phyloP scores from a whole-genome alignment of 495 filamentous ascomycete species.

The Platismatia glauca region DNA sequence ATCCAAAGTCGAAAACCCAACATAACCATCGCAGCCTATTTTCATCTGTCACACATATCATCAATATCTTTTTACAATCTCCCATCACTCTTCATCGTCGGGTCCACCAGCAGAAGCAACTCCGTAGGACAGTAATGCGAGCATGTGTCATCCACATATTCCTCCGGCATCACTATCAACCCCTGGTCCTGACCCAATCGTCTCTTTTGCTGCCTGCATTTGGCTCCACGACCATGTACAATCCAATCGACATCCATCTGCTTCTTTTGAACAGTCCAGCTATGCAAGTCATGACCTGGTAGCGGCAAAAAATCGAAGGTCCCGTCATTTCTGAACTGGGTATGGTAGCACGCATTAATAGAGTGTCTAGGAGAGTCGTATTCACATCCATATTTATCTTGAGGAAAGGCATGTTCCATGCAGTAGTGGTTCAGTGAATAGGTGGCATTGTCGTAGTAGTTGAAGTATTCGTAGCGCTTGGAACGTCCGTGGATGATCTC shows the following conservation, averaged over 20 bases:
- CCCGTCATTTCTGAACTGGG: not conserved
- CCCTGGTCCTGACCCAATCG: not conserved
- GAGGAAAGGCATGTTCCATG: not conserved
- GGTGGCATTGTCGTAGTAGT: not conserved
- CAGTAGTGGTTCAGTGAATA: slow-evolving; percentile 1
- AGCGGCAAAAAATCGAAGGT: not conserved
- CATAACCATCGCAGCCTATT: not conserved
- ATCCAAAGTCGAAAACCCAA: not conserved
- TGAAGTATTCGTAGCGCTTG: slow-evolving; percentile 1
- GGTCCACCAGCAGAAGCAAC: not conserved
- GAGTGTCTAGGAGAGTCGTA: not conserved
- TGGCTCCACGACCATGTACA: not conserved
- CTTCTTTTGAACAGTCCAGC: not conserved
- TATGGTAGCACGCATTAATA: not conserved
- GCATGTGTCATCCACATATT: not conserved
- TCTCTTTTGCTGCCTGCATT: not conserved
- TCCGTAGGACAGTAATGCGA: not conserved
- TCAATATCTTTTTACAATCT: not conserved
- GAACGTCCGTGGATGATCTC: not conserved
- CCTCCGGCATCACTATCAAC: not conserved
- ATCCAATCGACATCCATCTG: not conserved
- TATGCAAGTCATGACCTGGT: not conserved
- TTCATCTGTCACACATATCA: not conserved
- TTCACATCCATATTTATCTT: not conserved
- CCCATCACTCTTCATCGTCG: not conserved